Evolutionary conservation across 2,329 filamentous ascomycete genomes (phyloP), one percentile per base, ranked within the genome.

Genomic region (Zymoseptoria brevis): DNA sequence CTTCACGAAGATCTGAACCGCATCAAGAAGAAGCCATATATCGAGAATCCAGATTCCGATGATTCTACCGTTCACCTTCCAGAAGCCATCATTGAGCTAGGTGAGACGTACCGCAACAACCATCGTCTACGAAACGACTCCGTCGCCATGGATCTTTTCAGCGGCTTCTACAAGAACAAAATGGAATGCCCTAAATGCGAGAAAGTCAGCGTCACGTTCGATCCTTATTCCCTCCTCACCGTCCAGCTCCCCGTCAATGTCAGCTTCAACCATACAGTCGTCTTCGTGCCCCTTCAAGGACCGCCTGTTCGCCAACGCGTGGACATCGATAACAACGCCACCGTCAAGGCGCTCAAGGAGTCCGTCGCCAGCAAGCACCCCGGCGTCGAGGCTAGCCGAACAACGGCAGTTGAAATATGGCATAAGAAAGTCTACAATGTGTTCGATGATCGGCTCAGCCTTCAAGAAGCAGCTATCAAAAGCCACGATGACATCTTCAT

Each of bases 141-240:
- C 0, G 88, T 97, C 49, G 89, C 96, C 65, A 93, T 90, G 59
- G 94, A 99, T 71, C 81, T 99, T 9, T 99, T 99, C 74, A 95
- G 90, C 21, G 94, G 94, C 63, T 90, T 97, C 82, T 99, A 97
- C 82, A 96, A 97, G 77, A 97, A 95, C 51, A 97, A 93, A 0
- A 83, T 99, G 63, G 87, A 94, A 63, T 99, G 94, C 71, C 94
- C 94, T 0, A 83, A 82, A 7, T 99, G 94, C 73, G 83, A 87
- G 67, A 99, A 97, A 76, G 88, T 97, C 75, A 96, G 92, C 82
- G 96, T 99, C 68, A 97, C 94, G 0, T 99, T 99, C 70, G 94
- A 99, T 72, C 94, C 94, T 0, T 99, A 96, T 79, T 96, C 91
- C 74, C 94, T 95, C 65, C 77, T 99, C 60, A 96, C 94, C 0